These are phyloP conservation scores for Trichoderma endophyticum DNA, from an alignment of 2,329 filamentous ascomycete genomes.

Conservation along the genomic window DNA sequence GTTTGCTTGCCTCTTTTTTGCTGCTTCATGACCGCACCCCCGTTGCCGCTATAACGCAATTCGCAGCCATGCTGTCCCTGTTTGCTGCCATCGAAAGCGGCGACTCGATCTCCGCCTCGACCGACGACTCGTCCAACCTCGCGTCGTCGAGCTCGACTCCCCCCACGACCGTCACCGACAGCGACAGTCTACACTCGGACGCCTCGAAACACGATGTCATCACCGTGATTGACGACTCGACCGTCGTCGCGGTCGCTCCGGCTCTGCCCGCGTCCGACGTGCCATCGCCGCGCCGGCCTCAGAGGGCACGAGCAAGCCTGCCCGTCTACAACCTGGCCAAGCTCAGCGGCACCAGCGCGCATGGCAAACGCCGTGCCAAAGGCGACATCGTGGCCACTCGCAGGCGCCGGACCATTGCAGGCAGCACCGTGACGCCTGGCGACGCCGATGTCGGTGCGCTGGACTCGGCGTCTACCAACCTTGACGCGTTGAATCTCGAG, in stretches of 20 bases:
- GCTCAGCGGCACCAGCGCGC: conserved; percentile 59
- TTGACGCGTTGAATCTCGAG: conserved; percentile 47
- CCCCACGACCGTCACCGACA: conserved; percentile 63
- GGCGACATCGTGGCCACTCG: conserved; percentile 46
- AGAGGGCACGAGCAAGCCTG: conserved; percentile 53
- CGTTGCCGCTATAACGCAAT: not conserved
- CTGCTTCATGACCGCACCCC: not conserved
- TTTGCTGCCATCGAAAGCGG: conserved; percentile 32
- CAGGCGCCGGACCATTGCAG: conserved; percentile 46
- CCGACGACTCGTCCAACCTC: conserved; percentile 48
- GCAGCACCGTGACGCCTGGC: conserved; percentile 34
- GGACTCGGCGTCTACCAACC: conserved; percentile 27
- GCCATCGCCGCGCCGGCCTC: conserved; percentile 44
- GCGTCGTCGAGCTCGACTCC: conserved; percentile 61
- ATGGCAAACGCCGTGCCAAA: conserved; percentile 54
- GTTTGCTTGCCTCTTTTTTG: not conserved
- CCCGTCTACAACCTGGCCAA: conserved; percentile 66
- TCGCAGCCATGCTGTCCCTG: conserved; percentile 28
- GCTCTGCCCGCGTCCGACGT: conserved; percentile 10
- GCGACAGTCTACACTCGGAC: conserved; percentile 53
- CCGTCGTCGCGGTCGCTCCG: conserved; percentile 17
- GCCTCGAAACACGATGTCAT: conserved; percentile 39
- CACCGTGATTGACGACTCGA: conserved; percentile 30
- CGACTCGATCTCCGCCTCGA: conserved; percentile 30
- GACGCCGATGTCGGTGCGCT: conserved; percentile 26